A percentile compares a stretch with the other conserved stretches of the same genome.
Evolutionary conservation across 176 grass and related monocot genomes (phyloP).

Genomic region (Hordeum marinum): DNA sequence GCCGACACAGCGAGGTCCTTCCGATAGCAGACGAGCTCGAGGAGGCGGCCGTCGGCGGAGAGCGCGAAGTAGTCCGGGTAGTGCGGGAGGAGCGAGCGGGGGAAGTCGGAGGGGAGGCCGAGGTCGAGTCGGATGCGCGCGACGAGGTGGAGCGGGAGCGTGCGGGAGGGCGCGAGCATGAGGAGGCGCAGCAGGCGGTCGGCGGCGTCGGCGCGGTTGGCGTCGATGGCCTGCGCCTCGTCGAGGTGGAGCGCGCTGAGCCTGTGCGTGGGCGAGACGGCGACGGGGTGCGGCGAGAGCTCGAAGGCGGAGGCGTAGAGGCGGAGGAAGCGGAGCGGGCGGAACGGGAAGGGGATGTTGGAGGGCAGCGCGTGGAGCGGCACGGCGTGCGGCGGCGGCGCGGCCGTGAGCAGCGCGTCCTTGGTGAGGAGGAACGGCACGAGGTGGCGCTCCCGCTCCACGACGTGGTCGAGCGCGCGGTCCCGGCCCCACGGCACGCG

Average conservation of each 20-base stretch:
- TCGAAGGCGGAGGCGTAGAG: constrained; percentile 68
- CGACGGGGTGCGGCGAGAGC: constrained; percentile 40
- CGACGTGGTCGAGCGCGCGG: constrained; percentile 79
- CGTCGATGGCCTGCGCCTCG: constrained; percentile 38
- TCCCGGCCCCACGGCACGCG: constrained; percentile 63
- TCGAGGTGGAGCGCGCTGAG: constrained; percentile 60
- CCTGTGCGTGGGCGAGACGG: constrained; percentile 47
- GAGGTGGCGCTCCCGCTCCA: constrained; percentile 84
- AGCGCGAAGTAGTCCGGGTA: constrained; percentile 88
- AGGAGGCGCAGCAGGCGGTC: constrained; percentile 78
- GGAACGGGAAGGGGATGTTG: constrained; percentile 66
- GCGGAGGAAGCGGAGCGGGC: constrained; percentile 70
- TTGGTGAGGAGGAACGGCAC: constrained; percentile 74
- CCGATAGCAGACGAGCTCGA: constrained; percentile 86
- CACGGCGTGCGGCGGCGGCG: constrained; percentile 48
- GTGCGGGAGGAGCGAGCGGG: constrained; percentile 50
- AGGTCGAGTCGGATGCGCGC: constrained; percentile 71
- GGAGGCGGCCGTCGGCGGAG: constrained; percentile 39
- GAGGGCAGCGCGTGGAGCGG: constrained; percentile 59
- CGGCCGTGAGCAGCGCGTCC: constrained; percentile 62
- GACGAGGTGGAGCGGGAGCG: constrained; percentile 61
- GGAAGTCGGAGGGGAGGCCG: constrained; percentile 70
- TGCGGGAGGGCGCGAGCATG: constrained; percentile 61
- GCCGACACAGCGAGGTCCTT: constrained; percentile 75
- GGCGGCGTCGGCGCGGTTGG: constrained; percentile 43